Evolutionary conservation across 1,139 yeast genomes (phyloP), one percentile per base, ranked within the genome.

Genomic region (Nakaseomyces glabratus): DNA sequence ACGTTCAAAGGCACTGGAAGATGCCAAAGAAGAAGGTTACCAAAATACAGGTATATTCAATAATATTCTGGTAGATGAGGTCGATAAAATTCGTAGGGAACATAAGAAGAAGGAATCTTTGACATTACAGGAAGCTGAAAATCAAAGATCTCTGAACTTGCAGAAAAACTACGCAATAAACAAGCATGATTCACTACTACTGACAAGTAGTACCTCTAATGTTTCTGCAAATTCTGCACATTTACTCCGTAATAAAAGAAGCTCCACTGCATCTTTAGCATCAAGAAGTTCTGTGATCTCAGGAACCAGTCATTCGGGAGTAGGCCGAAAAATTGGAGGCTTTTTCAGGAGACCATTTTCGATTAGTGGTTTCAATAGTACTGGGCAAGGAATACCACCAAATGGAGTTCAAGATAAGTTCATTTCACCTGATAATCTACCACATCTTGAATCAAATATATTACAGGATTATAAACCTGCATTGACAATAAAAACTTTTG

Each of bases 391-490:
- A n/a, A n/a, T n/a, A n/a, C n/a, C n/a, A n/a, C n/a, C n/a, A n/a
- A n/a, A n/a, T n/a, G n/a, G n/a, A n/a, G n/a, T n/a, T n/a, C n/a
- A n/a, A n/a, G n/a, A n/a, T n/a, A n/a, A n/a, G n/a, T n/a, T 15
- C 4, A 26, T 77, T 3, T 55, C 66, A 14, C 66, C 73, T 1
- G 56, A 56, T 33, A 84, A 79, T 31, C 62, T 86, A 31, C 94
- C 95, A 1, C 68, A 63, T 33, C 60, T 74, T 7, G 63, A 60
- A 2, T 41, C 52, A 1, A 57, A 62, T 28, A 52, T 58, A 9
- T 73, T 74, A 13, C 51, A 47, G 63, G 71, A 50, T 64, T 37
- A 65, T 41, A 82, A 76, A 48, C 81, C 88, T 1, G 49, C 63
- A n/a, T 49, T 66, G 16, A 60, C 70, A 4, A 60, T 85, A 16